Evolutionary conservation across 148 eudicot species (phyloP).

Genomic region (Rhododendron henanense): DNA sequence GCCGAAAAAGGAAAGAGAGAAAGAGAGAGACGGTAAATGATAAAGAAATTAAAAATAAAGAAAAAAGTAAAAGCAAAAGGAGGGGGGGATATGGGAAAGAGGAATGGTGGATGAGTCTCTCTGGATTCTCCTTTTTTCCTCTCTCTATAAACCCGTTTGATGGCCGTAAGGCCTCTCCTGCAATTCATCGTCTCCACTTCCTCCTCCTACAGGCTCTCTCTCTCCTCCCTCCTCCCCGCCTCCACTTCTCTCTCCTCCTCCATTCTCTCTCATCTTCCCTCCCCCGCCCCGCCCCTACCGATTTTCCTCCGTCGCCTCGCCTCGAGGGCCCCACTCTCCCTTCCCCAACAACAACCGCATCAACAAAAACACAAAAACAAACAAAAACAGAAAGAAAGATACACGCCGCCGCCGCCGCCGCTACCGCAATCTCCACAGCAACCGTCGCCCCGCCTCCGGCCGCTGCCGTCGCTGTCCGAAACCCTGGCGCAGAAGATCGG

Average conservation of each 20-base stretch:
- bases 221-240: background rate
- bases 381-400: constrained; percentile 10
- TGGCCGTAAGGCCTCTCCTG: constrained; percentile 70
- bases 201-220: background rate
- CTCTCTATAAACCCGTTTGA: constrained; percentile 24
- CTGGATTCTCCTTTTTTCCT: background rate
- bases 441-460: constrained; percentile 18
- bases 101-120: background rate
- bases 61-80: background rate
- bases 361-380: background rate
- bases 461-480: constrained; percentile 25
- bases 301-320: constrained; percentile 24
- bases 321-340: constrained; percentile 21
- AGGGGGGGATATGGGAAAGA: background rate
- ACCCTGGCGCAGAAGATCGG: constrained; percentile 91
- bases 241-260: background rate
- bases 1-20: background rate
- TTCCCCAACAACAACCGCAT: constrained; percentile 10
- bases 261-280: background rate
- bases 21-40: background rate
- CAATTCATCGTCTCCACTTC: constrained; percentile 27
- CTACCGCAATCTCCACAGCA: constrained; percentile 15
- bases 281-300: background rate
- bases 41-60: background rate
- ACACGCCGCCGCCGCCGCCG: constrained; percentile 1